A percentile compares a stretch with the other conserved stretches of the same genome.
phyloP scores from a whole-genome alignment of 2,329 filamentous ascomycete genomes.

The Diaporthe ilicicola region DNA sequence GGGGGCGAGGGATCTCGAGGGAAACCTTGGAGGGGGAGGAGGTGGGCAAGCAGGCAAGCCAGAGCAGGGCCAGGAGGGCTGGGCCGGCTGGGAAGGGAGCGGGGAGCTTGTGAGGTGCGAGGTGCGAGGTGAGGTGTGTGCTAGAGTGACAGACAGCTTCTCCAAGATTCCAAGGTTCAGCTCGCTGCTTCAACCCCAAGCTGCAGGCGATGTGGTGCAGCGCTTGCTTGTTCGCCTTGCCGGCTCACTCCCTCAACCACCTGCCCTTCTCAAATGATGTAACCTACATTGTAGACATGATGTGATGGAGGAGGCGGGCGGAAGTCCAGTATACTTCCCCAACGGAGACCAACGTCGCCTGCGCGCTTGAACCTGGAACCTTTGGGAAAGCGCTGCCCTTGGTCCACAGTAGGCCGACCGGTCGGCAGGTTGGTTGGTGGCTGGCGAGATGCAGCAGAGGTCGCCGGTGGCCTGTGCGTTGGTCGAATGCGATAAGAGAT shows the following conservation, averaged over 20 bases:
- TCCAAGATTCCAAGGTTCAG: conserved; percentile 28
- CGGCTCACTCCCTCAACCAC: neutral
- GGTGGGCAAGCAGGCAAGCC: conserved; percentile 10
- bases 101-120: conserved; percentile 2
- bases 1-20: conserved; percentile 1
- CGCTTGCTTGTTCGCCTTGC: conserved; percentile 11
- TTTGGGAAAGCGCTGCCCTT: neutral
- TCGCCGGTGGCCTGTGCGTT: neutral
- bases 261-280: conserved; percentile 3
- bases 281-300: neutral
- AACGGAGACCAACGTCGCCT: neutral
- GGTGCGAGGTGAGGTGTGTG: neutral
- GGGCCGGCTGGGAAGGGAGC: neutral
- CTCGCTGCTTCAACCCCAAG: conserved; percentile 18
- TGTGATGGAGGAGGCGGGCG: neutral
- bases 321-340: neutral
- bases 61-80: conserved; percentile 9
- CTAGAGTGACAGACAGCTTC: neutral
- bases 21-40: neutral
- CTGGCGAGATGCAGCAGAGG: neutral
- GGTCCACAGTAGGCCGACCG: neutral
- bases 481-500: neutral
- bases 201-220: conserved; percentile 9
- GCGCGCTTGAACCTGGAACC: neutral
- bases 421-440: conserved; percentile 2